phyloP scores from a whole-genome alignment of 192 early-diverging fungal genomes.

The Podila epicladia region DNA sequence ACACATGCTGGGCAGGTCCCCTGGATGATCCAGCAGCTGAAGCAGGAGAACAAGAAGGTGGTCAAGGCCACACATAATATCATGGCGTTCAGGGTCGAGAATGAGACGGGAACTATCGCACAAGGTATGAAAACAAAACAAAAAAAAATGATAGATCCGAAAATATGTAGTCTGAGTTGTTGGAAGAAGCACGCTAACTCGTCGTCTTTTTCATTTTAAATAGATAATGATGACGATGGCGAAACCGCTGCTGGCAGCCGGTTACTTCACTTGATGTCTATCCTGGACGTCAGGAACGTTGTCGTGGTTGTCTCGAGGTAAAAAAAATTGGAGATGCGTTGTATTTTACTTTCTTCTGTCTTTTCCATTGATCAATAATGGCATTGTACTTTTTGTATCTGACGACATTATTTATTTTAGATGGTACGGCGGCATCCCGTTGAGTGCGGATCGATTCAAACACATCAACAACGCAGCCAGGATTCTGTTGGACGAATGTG shows the following conservation, averaged over 20 bases:
- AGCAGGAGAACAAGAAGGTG: slow-evolving; percentile 74
- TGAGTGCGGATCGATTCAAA: slow-evolving; percentile 91
- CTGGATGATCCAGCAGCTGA: slow-evolving; percentile 61
- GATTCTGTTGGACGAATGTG: slow-evolving; percentile 71
- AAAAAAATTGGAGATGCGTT: not conserved
- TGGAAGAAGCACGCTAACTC: not conserved
- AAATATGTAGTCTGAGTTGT: too few species aligned
- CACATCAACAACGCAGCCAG: slow-evolving; percentile 89
- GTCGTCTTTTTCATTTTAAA: not conserved
- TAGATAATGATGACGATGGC: slow-evolving; percentile 93
- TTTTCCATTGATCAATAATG: not conserved
- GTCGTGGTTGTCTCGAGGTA: slow-evolving; percentile 79
- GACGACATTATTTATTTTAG: slow-evolving; percentile 1
- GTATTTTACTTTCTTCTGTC: not conserved
- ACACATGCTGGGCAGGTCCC: slow-evolving; percentile 62
- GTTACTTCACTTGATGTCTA: slow-evolving; percentile 84
- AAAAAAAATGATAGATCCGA: not conserved
- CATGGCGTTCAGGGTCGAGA: slow-evolving; percentile 82
- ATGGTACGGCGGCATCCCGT: slow-evolving; percentile 91
- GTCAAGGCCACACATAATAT: slow-evolving; percentile 93
- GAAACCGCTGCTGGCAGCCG: slow-evolving; percentile 92
- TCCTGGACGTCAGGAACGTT: slow-evolving; percentile 74
- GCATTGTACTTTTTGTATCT: too few species aligned
- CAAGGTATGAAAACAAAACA: slow-evolving; percentile 54
- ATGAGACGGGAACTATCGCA: slow-evolving; percentile 58